Evolutionary conservation across 2,329 filamentous ascomycete genomes (phyloP), one percentile per base, ranked within the genome.

Genomic region (Drechslerella dactyloides): DNA sequence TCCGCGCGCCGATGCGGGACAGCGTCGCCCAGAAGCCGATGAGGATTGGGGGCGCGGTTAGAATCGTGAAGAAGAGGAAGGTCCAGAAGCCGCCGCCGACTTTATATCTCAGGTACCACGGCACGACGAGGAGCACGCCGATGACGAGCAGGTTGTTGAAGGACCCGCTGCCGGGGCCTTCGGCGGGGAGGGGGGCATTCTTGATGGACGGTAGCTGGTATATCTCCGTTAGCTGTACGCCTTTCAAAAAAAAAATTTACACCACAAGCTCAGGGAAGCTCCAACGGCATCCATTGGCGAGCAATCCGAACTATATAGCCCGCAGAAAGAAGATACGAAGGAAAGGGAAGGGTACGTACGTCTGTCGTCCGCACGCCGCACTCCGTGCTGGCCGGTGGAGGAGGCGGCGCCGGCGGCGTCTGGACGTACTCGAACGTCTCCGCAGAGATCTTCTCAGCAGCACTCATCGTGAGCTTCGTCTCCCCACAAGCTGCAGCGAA

Each of bases 171-270:
- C 92, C 90, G 57, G 91, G 83, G 56, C 87, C 90, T 80, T 99
- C 94, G 75, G 93, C 93, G 40, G 94, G 94, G 48, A 97, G 87
- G 75, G 94, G 92, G 54, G 88, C 90, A 86, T 97, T 97, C 80
- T 96, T 90, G 82, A 97, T 97, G 73, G 91, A 82, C 33, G 91
- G 89, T 96, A 59, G 1, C 15, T 35, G 10, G 24, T 17, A 6
- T 46, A 10, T 15, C 24, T 27, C n/a, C 21, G 19, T 24, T 23
- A 52, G 42, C 35, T 60, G 48, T 51, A 44, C n/a, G 42, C 37
- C 33, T 27, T 37, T 21, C 52, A 37, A 51, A 62, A n/a, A 37
- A 35, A 33, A 37, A 37, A 27, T 27, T 23, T 50, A 27, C 35
- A 57, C 51, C 44, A 30, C 37, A 51, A 65, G 57, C 60, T 58